These are phyloP conservation scores for Aquilaria yunnanensis DNA, from an alignment of 345 rosid species.

Conservation along the genomic window DNA sequence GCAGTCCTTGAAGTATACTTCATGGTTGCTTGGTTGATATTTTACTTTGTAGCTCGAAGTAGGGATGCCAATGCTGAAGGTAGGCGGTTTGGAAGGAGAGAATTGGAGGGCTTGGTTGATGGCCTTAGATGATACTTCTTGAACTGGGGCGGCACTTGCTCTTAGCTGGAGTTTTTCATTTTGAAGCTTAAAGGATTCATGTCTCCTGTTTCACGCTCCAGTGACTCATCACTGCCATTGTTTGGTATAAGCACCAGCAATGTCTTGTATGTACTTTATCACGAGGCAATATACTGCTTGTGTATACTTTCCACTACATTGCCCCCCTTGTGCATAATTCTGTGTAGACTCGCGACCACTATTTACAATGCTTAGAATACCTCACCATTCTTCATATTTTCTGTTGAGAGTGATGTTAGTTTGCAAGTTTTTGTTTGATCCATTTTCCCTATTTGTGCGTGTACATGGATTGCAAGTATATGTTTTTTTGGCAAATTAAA, in stretches of 20 bases:
- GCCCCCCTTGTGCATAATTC: slow-evolving; percentile 48
- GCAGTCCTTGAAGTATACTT: slow-evolving; percentile 77
- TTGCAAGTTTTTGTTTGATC: slow-evolving; percentile 1
- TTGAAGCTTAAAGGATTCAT: slow-evolving; percentile 20
- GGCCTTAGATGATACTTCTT: slow-evolving; percentile 49
- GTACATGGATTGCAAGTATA: background rate
- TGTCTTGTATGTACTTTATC: slow-evolving; percentile 32
- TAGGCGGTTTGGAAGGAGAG: slow-evolving; percentile 78
- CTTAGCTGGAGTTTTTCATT: slow-evolving; percentile 25
- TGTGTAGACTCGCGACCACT: slow-evolving; percentile 24
- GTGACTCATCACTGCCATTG: slow-evolving; percentile 27
- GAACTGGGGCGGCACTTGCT: slow-evolving; percentile 14
- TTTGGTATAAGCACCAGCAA: slow-evolving; percentile 23
- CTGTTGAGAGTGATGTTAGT: slow-evolving; percentile 21
- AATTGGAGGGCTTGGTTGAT: slow-evolving; percentile 68
- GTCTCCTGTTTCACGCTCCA: slow-evolving; percentile 28
- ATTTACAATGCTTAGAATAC: slow-evolving; percentile 22
- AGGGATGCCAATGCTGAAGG: slow-evolving; percentile 66
- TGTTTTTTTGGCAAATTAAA: too few species aligned
- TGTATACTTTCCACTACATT: slow-evolving; percentile 38
- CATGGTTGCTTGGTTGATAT: slow-evolving; percentile 86
- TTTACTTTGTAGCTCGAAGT: slow-evolving; percentile 67
- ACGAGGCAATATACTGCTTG: slow-evolving; percentile 30
- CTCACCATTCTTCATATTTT: slow-evolving; percentile 8
- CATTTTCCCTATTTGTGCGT: background rate